Evolutionary conservation across 1,139 yeast species (phyloP), one percentile per base, ranked within the genome.

Genomic region (Lodderomyces theae): DNA sequence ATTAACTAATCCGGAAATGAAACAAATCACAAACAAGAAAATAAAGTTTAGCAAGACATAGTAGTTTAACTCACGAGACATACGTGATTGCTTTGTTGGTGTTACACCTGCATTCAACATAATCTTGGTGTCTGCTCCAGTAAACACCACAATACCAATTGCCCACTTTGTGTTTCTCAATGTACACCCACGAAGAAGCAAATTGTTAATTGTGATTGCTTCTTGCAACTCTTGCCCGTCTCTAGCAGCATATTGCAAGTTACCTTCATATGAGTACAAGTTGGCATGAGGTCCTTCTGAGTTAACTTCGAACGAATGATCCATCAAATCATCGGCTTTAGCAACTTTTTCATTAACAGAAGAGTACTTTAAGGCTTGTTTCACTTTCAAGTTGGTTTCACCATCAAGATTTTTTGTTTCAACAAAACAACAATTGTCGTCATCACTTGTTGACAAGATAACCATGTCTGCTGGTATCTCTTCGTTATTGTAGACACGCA

Each of bases 321-420:
- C 50, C 26, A 64, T 60, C 39, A 77, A 57, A 50, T 77, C 81
- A 42, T 67, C 68, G 7, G 80, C 77, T 35, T 58, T 64, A 34
- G 48, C 53, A 30, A 70, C 62, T 39, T 61, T 61, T n/a, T 56
- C 47, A 10, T 60, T 61, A 30, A 54, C 61, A 22, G 62, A 58
- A 12, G 70, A 69, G 49, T 70, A 74, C 42, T 72, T 66, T 45
- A 78, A 53, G 2, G 80, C 69, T 45, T 67, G 72, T 51, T 72
- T 74, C n/a, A 69, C 74, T 54, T 77, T 78, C 51, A 78, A 63
- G 50, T 78, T 78, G 3, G 82, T 78, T 58, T 78, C 83, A 54
- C 83, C 83, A 56, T 78, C 83, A 41, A 78, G 61, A 51, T 78
- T 78, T 51, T 77, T 78, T 1, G 83, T 78, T 53, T 78, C 83